Evolutionary conservation across 257 asterid genomes (phyloP).

Genomic region (Asclepias syriaca): DNA sequence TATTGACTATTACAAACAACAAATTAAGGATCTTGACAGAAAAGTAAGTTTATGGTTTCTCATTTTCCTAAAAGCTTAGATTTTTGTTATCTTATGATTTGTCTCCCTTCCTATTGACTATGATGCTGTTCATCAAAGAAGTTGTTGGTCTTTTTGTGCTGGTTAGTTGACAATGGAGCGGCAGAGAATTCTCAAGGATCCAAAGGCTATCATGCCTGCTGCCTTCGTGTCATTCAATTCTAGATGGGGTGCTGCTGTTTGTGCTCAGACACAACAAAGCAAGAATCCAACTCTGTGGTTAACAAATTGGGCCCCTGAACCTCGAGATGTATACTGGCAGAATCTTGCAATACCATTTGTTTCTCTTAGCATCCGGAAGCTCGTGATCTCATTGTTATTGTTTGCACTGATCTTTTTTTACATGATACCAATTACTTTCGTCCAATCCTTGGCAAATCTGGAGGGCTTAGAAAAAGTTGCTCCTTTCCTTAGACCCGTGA

Average conservation of each 20-base stretch:
- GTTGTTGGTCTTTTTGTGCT: neutral
- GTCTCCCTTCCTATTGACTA: neutral
- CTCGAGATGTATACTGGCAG: slow-evolving; percentile 89
- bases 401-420: slow-evolving; percentile 91
- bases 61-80: neutral
- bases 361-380: slow-evolving; percentile 70
- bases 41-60: slow-evolving; percentile 37
- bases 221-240: slow-evolving; percentile 91
- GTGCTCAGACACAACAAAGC: slow-evolving; percentile 98
- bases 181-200: slow-evolving; percentile 62
- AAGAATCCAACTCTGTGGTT: slow-evolving; percentile 84
- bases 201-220: slow-evolving; percentile 60
- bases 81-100: neutral
- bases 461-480: slow-evolving; percentile 93
- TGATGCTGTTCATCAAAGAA: slow-evolving; percentile 11
- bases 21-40: slow-evolving; percentile 55
- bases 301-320: slow-evolving; percentile 97
- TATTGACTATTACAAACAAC: slow-evolving; percentile 65
- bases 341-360: slow-evolving; percentile 81
- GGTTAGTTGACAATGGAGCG: slow-evolving; percentile 79
- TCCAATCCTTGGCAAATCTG: slow-evolving; percentile 93
- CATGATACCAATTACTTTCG: slow-evolving; percentile 97
- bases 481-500: slow-evolving; percentile 84
- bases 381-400: slow-evolving; percentile 51
- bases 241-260: slow-evolving; percentile 96